Evolutionary conservation across 805 yeast species (phyloP), one percentile per base, ranked within the genome.

Genomic region (Candida coleopterorum): DNA sequence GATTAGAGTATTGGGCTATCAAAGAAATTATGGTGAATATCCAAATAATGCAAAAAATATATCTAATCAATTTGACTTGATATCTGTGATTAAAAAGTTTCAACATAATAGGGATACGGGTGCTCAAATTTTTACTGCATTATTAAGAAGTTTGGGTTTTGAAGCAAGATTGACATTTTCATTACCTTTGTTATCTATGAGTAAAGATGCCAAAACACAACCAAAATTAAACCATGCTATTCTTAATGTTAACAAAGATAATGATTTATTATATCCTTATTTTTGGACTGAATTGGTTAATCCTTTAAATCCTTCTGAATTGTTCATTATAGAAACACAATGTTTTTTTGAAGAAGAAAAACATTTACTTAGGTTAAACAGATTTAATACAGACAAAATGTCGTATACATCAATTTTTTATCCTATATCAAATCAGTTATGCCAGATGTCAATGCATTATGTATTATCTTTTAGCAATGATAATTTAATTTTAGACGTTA

Each of bases 221-320:
- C 65, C 65, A 2, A 44, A 46, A 22, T 28, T 49, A 6, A 54
- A 57, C 29, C 29, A 25, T n/a, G 36, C 38, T 2, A 50, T 47
- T 17, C 37, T 56, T 1, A 29, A 37, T 9, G 29, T 42, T 5
- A 60, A 55, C 27, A 53, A 51, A 31, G 67, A 61, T 31, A 45
- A 48, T 38, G 67, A 61, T 40, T 41, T 61, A 9, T 38, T 61
- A 6, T 60, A 56, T 35, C 67, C 67, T 2, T 61, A 61, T 40
- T 61, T 42, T 37, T 61, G 67, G 67, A 58, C 63, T 6, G 67
- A 61, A 37, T 37, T 60, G 4, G 42, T 61, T 11, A 59, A 60
- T 40, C 66, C 67, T 1, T 25, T 52, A 9, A 40, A 60, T 33
- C 36, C 42, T 1, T 22, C 39, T 9, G 60, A 59, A 36, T 20